Percentiles rank a stretch among this genome's conserved stretches.
phyloP scores from a whole-genome alignment of 495 filamentous ascomycete species.

The Lasiosphaeria ovina region DNA sequence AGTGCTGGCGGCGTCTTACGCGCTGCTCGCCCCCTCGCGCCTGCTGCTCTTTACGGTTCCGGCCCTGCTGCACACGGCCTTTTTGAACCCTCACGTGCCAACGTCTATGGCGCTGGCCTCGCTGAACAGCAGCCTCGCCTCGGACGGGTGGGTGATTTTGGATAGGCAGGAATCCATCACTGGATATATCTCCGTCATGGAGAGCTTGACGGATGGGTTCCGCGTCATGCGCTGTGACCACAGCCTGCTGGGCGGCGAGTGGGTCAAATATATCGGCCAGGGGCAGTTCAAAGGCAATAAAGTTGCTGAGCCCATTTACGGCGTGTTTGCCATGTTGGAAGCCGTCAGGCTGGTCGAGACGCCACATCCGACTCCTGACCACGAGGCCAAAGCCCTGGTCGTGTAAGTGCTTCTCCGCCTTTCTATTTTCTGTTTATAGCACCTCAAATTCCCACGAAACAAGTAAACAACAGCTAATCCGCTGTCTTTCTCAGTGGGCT shows the following conservation, averaged over 20 bases:
- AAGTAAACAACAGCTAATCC: not conserved
- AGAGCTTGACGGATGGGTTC: conserved; percentile 67
- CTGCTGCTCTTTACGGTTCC: conserved; percentile 63
- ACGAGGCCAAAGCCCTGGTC: conserved; percentile 75
- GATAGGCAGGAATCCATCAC: conserved; percentile 81
- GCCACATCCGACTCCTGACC: conserved; percentile 52
- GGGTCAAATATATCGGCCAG: conserved; percentile 55
- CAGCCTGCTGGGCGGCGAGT: conserved; percentile 91
- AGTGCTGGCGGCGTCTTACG: conserved; percentile 59
- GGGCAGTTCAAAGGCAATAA: conserved; percentile 40
- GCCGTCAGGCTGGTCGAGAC: conserved; percentile 77
- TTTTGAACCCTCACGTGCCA: conserved; percentile 70
- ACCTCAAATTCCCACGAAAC: not conserved
- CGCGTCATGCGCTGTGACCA: conserved; percentile 91
- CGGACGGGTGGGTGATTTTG: conserved; percentile 60
- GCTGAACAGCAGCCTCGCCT: conserved; percentile 61
- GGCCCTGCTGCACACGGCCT: conserved; percentile 64
- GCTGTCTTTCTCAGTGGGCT: conserved; percentile 60
- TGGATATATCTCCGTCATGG: conserved; percentile 88
- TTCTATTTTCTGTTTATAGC: not conserved
- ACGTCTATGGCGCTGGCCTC: conserved; percentile 48
- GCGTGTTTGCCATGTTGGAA: conserved; percentile 89
- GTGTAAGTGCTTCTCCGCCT: conserved; percentile 54
- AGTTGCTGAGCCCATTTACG: conserved; percentile 83
- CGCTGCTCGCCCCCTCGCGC: conserved; percentile 64